Percentiles rank a stretch among this genome's conserved stretches.
Conservation (phyloP, 176 grass and related monocot genomes). For the Olyra latifolia region DNA sequence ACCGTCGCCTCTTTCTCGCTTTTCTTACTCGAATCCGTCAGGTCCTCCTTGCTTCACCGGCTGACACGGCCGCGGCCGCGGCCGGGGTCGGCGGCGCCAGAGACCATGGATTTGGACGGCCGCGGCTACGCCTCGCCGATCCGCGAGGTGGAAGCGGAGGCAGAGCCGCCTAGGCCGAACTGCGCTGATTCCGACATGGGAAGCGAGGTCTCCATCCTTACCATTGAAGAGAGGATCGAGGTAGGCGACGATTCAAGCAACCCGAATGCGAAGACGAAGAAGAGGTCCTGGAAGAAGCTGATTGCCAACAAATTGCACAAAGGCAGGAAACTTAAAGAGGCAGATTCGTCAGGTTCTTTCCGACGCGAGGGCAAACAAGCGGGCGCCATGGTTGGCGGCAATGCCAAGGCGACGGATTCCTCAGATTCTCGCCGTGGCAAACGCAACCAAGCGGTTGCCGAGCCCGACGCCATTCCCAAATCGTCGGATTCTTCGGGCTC, state of each 20-base stretch:
- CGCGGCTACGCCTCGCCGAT: slow-evolving; percentile 69
- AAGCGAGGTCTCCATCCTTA: slow-evolving; percentile 10
- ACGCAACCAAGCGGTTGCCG: background rate
- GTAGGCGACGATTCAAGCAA: slow-evolving; percentile 11
- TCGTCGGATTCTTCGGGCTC: background rate
- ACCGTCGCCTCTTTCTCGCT: slow-evolving; percentile 56
- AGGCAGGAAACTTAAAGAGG: slow-evolving; percentile 9
- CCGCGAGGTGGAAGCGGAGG: slow-evolving; percentile 50
- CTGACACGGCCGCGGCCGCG: slow-evolving; percentile 22
- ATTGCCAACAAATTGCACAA: slow-evolving; percentile 43
- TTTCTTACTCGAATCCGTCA: slow-evolving; percentile 58
- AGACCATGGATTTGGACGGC: slow-evolving; percentile 33
- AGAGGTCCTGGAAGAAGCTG: slow-evolving; percentile 57
- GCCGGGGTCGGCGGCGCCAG: background rate
- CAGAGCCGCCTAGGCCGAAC: slow-evolving; percentile 31
- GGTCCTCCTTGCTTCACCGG: slow-evolving; percentile 15
- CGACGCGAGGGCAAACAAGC: slow-evolving; percentile 21
- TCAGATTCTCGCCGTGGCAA: background rate
- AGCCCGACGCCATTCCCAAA: background rate
- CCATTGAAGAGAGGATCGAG: slow-evolving; percentile 30
- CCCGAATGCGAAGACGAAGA: slow-evolving; percentile 41
- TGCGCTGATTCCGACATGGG: slow-evolving; percentile 37
- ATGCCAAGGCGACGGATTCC: slow-evolving; percentile 17
- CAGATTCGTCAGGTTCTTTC: background rate
- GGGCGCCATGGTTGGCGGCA: slow-evolving; percentile 20